These are phyloP conservation scores for Saccharomyces hybrid DNA, from an alignment of 1,139 yeast species.

Conservation along the genomic window DNA sequence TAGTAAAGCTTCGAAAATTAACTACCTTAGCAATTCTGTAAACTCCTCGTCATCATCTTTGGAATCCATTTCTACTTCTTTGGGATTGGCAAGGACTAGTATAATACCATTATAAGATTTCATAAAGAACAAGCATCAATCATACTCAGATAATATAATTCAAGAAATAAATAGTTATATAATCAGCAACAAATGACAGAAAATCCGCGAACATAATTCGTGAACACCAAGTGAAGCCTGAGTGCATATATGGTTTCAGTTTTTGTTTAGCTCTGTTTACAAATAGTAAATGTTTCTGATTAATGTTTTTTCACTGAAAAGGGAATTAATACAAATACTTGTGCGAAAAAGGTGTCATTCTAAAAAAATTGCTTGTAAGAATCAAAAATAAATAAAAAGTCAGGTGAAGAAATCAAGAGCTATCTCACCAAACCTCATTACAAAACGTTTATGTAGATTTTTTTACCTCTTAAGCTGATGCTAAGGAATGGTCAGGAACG, in stretches of 20 bases:
- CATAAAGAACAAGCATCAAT: background rate
- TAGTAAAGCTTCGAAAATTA: constrained; percentile 23
- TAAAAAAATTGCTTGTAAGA: no score
- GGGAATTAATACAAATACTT: no score
- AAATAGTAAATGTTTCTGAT: no score
- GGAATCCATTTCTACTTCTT: background rate
- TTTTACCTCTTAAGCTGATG: no score
- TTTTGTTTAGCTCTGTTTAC: background rate
- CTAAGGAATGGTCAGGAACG: no score
- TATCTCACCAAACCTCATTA: no score
- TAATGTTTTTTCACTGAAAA: background rate
- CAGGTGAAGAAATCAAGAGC: no score
- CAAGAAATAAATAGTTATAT: background rate
- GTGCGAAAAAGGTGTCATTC: no score
- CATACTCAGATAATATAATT: background rate
- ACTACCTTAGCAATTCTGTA: background rate
- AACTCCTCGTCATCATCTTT: background rate
- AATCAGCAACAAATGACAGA: background rate
- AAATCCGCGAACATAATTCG: no score
- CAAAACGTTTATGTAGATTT: no score
- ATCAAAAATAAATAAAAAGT: no score
- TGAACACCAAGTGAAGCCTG: background rate
- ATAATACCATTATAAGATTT: background rate
- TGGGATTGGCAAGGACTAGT: background rate
- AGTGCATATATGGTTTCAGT: background rate